These are phyloP conservation scores for Ophiostoma sp. DNA, from an alignment of 2,329 filamentous ascomycete genomes.

Conservation along the genomic window DNA sequence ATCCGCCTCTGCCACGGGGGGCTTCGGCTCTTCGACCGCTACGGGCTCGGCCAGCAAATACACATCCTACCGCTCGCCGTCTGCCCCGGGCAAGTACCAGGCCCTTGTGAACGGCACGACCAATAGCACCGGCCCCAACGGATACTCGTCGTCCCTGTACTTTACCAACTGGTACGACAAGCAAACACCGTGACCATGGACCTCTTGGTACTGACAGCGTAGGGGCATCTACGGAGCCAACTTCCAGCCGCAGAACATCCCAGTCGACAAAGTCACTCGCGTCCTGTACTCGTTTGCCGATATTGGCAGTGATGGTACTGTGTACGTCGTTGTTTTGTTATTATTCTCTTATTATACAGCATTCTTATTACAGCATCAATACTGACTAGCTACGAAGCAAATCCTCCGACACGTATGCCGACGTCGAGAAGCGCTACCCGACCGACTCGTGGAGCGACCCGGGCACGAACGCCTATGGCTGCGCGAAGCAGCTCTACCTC, in stretches of 20 bases:
- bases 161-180: slow-evolving; percentile 45
- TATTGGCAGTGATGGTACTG: background rate
- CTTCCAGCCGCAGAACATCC: background rate
- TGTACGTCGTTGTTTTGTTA: background rate
- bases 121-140: background rate
- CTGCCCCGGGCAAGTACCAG: background rate
- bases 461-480: slow-evolving; percentile 72
- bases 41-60: too few species aligned
- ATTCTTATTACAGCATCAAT: slow-evolving; percentile 42
- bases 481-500: slow-evolving; percentile 70
- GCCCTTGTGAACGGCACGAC: too few species aligned
- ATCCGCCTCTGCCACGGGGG: background rate
- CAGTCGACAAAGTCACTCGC: slow-evolving; percentile 45
- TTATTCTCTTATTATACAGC: too few species aligned
- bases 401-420: slow-evolving; percentile 63
- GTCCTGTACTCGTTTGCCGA: slow-evolving; percentile 4
- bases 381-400: background rate
- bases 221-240: slow-evolving; percentile 7
- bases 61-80: background rate
- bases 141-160: slow-evolving; percentile 29
- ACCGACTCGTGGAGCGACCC: slow-evolving; percentile 61
- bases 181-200: background rate
- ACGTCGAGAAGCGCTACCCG: slow-evolving; percentile 66
- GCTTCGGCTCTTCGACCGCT: too few species aligned
- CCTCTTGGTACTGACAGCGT: slow-evolving; percentile 58